Conservation (phyloP, 257 asterid genomes). For the Paraleonurus japonicus region DNA sequence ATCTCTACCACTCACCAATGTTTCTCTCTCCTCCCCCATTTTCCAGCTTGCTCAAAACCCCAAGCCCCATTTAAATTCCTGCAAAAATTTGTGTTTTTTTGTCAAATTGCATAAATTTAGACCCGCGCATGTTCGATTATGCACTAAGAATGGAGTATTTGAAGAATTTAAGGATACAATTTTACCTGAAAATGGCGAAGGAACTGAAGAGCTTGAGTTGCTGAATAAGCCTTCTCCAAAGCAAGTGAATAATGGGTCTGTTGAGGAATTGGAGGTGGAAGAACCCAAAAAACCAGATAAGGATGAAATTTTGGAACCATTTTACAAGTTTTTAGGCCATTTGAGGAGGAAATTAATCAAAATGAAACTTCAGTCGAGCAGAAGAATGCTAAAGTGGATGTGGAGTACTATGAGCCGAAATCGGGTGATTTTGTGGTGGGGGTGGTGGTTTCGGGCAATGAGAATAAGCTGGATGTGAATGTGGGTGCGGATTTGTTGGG, state of each 20-base stretch:
- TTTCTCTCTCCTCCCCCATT: constrained; percentile 19
- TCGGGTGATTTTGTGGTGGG: constrained; percentile 89
- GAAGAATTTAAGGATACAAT: constrained; percentile 46
- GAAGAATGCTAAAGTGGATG: constrained; percentile 37
- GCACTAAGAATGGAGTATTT: constrained; percentile 59
- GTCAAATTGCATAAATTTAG: constrained; percentile 33
- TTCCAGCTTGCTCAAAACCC: constrained; percentile 34
- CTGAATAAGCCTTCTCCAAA: constrained; percentile 72
- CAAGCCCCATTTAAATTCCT: constrained; percentile 28
- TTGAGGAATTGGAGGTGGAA: constrained; percentile 37
- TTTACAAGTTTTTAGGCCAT: constrained; percentile 63
- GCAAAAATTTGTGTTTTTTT: constrained; percentile 30
- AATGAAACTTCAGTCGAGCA: constrained; percentile 29
- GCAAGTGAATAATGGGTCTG: constrained; percentile 31
- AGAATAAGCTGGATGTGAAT: constrained; percentile 86
- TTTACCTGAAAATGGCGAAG: constrained; percentile 45
- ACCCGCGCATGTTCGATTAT: constrained; percentile 40
- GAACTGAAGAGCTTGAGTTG: constrained; percentile 65
- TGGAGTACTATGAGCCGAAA: constrained; percentile 87
- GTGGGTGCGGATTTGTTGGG: constrained; percentile 86
- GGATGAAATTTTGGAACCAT: constrained; percentile 72
- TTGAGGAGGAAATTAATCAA: constrained; percentile 38
- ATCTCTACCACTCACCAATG: constrained; percentile 27
- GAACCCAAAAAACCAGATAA: constrained; percentile 37
- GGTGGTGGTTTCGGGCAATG: constrained; percentile 90